Conservation (phyloP, 2,329 filamentous ascomycete species). For the Phyllosticta ampelicida region DNA sequence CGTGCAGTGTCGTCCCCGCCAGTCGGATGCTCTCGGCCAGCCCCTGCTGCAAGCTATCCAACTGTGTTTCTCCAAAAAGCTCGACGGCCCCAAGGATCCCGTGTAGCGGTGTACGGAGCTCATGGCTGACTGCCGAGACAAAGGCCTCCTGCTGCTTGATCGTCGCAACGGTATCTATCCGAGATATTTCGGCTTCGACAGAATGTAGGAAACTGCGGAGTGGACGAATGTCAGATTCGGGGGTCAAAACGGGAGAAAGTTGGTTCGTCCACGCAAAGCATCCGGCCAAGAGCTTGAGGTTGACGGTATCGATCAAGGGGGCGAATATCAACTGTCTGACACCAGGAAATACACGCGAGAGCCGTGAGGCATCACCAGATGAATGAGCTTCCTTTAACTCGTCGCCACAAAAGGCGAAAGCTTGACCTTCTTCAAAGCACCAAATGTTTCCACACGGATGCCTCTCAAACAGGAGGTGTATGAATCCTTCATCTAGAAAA, state of each 20-base stretch:
- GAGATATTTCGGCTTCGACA: conserved; percentile 9
- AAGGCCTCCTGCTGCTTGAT: conserved; percentile 18
- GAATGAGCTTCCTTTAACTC: conserved; percentile 10
- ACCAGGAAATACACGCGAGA: conserved; percentile 9
- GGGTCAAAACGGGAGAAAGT: conserved; percentile 12
- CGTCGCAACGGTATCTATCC: conserved; percentile 9
- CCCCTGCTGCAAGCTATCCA: conserved; percentile 6
- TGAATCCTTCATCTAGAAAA: conserved; percentile 13
- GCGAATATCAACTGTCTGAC: conserved; percentile 13
- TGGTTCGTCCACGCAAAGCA: conserved; percentile 14
- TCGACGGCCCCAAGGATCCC: conserved; percentile 10
- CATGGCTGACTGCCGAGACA: conserved; percentile 32
- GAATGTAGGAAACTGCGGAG: conserved; percentile 13
- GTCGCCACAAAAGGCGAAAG: conserved; percentile 6
- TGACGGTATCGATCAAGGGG: conserved; percentile 15
- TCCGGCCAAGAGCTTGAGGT: conserved; percentile 14
- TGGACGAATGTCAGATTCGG: conserved; percentile 12
- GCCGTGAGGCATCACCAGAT: conserved; percentile 10
- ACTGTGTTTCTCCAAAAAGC: conserved; percentile 14
- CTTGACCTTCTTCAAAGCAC: conserved; percentile 9
- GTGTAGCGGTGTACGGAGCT: conserved; percentile 13
- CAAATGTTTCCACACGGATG: conserved; percentile 13
- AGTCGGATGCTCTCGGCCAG: conserved; percentile 21
- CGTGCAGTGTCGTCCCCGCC: conserved; percentile 32
- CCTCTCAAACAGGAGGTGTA: conserved; percentile 14